Percentiles rank a stretch among this genome's conserved stretches.
phyloP scores from a whole-genome alignment of 2,329 filamentous ascomycete species.

The Volutella citrinella region DNA sequence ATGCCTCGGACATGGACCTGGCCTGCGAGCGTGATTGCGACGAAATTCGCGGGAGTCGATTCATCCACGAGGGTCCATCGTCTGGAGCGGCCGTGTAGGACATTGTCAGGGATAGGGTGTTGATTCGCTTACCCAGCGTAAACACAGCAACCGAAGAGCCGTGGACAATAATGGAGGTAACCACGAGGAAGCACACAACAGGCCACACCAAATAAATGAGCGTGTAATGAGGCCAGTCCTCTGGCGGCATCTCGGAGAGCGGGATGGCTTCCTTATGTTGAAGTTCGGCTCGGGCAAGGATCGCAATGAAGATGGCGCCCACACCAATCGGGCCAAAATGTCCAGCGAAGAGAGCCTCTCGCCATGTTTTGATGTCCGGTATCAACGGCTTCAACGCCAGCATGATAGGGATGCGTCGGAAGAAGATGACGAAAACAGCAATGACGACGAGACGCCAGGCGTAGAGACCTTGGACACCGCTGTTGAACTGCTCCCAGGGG shows the following conservation, averaged over 20 bases:
- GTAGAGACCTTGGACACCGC: conserved; percentile 65
- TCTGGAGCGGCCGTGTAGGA: conserved; percentile 91
- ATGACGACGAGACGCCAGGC: conserved; percentile 94
- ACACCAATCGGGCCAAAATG: conserved; percentile 98
- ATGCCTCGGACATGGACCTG: conserved; percentile 76
- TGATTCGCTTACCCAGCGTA: conserved; percentile 95
- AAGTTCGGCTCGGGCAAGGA: conserved; percentile 88
- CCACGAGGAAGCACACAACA: conserved; percentile 89
- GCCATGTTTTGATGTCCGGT: conserved; percentile 96
- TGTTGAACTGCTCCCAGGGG: conserved; percentile 90
- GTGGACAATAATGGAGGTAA: conserved; percentile 91
- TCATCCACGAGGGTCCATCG: conserved; percentile 92
- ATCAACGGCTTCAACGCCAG: conserved; percentile 85
- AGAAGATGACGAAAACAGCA: conserved; percentile 89
- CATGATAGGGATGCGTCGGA: conserved; percentile 96
- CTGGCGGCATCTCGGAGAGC: conserved; percentile 56
- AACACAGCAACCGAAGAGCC: conserved; percentile 98
- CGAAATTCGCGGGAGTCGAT: conserved; percentile 72
- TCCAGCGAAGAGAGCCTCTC: conserved; percentile 92
- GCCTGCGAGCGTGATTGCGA: conserved; percentile 75
- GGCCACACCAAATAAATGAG: conserved; percentile 91
- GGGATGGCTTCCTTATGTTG: conserved; percentile 76
- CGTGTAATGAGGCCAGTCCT: conserved; percentile 56
- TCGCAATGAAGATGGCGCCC: conserved; percentile 92
- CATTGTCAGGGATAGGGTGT: conserved; percentile 91